Base-by-base conservation (phyloP, 2,329 filamentous ascomycete genomes). In the Bipolaris gigantea region DNA sequence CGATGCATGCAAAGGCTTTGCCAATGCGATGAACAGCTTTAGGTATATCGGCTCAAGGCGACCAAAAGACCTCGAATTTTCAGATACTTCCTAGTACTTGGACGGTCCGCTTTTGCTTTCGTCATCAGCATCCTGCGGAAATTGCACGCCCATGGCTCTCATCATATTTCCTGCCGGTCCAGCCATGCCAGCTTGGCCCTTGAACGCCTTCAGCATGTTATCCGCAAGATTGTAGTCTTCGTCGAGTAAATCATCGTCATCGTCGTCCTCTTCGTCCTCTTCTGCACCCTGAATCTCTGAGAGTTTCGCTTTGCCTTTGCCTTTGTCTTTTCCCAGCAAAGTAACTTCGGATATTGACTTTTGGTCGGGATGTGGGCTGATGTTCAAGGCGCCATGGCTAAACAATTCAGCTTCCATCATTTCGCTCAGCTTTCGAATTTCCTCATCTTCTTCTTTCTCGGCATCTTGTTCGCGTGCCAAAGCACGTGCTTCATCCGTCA, bases 191-290 rank as follows among this genome's bases (percentile, higher is more conserved):
- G 81, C 90, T 73, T 97, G 93, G 15, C 89, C 88, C 70, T 96
- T 95, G 75, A 99, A 92, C 65, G 90, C 93, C 73, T 97, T 91
- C 1, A 99, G 79, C 50, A 99, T 79, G 67, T 97, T 97, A 73
- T 89, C 91, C 16, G 90, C 92, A 21, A 99, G 80, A 57, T 94
- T 93, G 63, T 92, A 89, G 70, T 97, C 90, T 25, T 94, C 85
- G 59, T 94, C 83, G 48, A 88, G 85, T 0, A 83, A 61, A 23
- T 73, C 73, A 2, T 79, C 59, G 25, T 16, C 18, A 8, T 42
- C 40, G 4, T 42, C 25, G 2, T 48, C 41, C 13, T 15, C 34
- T 2, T 66, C 50, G 35, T 84, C 77, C 21, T 80, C 64, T 10
- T 66, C 63, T 4, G 59, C 64, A 8, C 66, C 62, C 4, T 59